Evolutionary conservation across 306 rosid species (phyloP).

Genomic region (Purshia tridentata): DNA sequence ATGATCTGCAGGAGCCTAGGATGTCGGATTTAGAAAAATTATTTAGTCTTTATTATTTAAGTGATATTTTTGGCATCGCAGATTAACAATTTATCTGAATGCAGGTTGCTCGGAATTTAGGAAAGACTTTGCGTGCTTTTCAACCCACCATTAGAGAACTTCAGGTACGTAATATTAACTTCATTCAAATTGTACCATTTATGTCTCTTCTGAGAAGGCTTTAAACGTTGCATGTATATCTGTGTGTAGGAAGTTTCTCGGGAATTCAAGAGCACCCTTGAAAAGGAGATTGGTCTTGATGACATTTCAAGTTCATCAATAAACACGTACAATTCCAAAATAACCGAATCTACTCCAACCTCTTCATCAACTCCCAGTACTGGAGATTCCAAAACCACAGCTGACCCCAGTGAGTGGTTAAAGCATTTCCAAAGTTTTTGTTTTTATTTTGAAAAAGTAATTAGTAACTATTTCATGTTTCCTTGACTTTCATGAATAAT

Average conservation of each 20-base stretch:
- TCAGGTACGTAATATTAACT: constrained; percentile 53
- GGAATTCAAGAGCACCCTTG: constrained; percentile 95
- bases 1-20: not conserved
- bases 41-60: not conserved
- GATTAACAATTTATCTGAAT: constrained; percentile 22
- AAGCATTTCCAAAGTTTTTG: not conserved
- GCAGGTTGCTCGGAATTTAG: constrained; percentile 96
- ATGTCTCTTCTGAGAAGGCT: constrained; percentile 22
- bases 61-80: constrained; percentile 5
- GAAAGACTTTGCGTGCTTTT: constrained; percentile 89
- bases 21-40: not conserved
- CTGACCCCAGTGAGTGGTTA: constrained; percentile 70
- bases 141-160: constrained; percentile 98
- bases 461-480: constrained; percentile 2
- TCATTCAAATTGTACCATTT: not conserved
- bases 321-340: constrained; percentile 40
- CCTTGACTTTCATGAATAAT: not conserved
- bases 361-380: constrained; percentile 43
- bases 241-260: constrained; percentile 77
- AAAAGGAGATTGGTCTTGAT: constrained; percentile 96
- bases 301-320: constrained; percentile 57
- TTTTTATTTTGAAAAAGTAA: constrained; percentile 16
- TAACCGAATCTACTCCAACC: constrained; percentile 36
- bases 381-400: constrained; percentile 42
- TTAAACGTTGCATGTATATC: constrained; percentile 24